Evolutionary conservation across 768 basidiomycete species (phyloP), one percentile per base, ranked within the genome.

Genomic region (Paxillus ammoniavirescens): DNA sequence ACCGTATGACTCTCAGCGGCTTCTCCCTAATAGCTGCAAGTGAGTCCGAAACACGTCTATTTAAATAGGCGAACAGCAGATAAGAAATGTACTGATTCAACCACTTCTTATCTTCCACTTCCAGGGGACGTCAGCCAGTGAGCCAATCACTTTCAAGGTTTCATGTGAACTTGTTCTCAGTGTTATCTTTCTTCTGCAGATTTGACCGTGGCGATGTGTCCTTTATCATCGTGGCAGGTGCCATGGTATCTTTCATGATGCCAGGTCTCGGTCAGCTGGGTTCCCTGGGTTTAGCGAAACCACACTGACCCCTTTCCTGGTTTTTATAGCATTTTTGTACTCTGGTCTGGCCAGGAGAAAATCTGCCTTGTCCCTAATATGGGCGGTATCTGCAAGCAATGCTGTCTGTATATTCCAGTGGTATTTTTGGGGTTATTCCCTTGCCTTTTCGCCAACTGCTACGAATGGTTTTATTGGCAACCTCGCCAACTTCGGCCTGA

Each of bases 361-460:
- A 72, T 78, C 77, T 70, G 87, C 77, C 21, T 62, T 91, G 18
- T 82, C 87, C 26, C 68, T 91, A n/a, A 83, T 90, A 48, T 90
- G 87, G 87, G 84, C 78, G 10, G 85, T 87, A 54, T 75, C 81
- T 36, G 86, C 86, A 4, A 79, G 82, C 61, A 90, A 90, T 61
- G 87, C 86, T 7, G 76, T 91, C 57, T 82, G 82, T 57, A 84
- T 90, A 53, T 84, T 90, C 67, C 86, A 89, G 63, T 91, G 89
- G 89, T 92, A 80, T 67, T 77, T 85, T 70, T 87, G 86, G 84
- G 86, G 86, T 69, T 95, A 93, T 73, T 88, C 82, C 1, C 77
- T 95, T 31, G 88, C 91, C 1, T 95, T 95, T 72, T 91, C 90
- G 3, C 77, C 84, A 2, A 77, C 87, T 3, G 84, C 86, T 4